A percentile compares a stretch with the other conserved stretches of the same genome.
phyloP scores from a whole-genome alignment of 2,329 filamentous ascomycete genomes.

The Chaetomiaceae sp. region DNA sequence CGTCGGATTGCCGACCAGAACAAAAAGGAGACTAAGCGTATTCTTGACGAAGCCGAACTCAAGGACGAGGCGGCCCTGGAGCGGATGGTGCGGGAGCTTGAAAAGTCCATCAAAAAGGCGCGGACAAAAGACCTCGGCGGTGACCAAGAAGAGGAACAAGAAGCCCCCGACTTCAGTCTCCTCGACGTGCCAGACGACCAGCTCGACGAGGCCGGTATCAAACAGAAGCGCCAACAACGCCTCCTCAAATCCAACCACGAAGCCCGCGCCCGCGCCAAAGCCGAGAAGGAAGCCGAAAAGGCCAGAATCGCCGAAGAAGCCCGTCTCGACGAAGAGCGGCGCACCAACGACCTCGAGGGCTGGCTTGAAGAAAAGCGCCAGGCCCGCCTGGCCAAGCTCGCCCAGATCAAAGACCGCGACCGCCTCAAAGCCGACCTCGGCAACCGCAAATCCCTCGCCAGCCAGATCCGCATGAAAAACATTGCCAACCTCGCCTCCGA shows the following conservation, averaged over 20 bases:
- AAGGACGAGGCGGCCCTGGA: constrained; percentile 87
- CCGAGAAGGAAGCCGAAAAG: constrained; percentile 91
- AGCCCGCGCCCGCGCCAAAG: constrained; percentile 86
- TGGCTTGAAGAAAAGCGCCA: constrained; percentile 82
- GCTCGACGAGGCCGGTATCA: constrained; percentile 83
- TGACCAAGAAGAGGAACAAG: constrained; percentile 72
- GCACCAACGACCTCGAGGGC: constrained; percentile 75
- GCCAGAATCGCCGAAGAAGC: constrained; percentile 78
- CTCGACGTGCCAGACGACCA: constrained; percentile 88
- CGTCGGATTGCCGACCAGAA: constrained; percentile 65
- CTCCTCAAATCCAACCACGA: constrained; percentile 94
- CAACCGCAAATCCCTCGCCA: constrained; percentile 93
- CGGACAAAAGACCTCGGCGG: constrained; percentile 90
- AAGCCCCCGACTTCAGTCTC: constrained; percentile 79
- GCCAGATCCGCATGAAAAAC: constrained; percentile 96
- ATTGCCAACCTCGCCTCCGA: constrained; percentile 95
- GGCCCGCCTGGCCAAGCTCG: constrained; percentile 63
- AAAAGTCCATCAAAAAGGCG: constrained; percentile 83
- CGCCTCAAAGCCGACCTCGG: constrained; percentile 89
- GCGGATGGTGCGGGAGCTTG: constrained; percentile 78
- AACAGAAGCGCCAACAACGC: constrained; percentile 87
- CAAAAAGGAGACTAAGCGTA: constrained; percentile 84
- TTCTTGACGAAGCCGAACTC: constrained; percentile 85
- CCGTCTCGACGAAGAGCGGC: constrained; percentile 73
- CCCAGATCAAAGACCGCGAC: constrained; percentile 90